These are phyloP conservation scores for Cladobotryum mycophilum DNA, from an alignment of 2,329 filamentous ascomycete genomes.

Conservation along the genomic window DNA sequence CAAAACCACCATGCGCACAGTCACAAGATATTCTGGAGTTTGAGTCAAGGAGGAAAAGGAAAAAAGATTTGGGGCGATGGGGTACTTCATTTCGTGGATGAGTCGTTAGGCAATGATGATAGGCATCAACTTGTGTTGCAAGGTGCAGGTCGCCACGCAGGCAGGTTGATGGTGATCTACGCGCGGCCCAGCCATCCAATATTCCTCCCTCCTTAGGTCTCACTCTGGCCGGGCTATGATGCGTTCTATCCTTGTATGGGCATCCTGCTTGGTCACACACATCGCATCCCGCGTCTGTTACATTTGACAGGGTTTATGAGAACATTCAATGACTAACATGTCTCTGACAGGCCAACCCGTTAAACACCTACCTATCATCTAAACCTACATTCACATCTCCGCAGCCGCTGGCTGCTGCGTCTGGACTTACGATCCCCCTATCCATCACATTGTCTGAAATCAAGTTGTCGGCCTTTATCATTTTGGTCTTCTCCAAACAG, in stretches of 20 bases:
- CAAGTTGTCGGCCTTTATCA: constrained; percentile 92
- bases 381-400: constrained; percentile 91
- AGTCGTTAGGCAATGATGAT: no score
- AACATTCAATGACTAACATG: constrained; percentile 4
- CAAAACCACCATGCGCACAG: constrained; percentile 5
- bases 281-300: neutral
- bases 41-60: no score
- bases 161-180: neutral
- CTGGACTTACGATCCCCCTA: constrained; percentile 91
- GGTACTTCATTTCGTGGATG: no score
- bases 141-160: no score
- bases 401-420: constrained; percentile 82
- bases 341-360: constrained; percentile 67
- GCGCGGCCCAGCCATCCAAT: neutral
- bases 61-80: no score
- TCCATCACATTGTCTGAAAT: constrained; percentile 96
- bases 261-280: neutral
- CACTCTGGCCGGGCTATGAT: neutral
- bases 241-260: constrained; percentile 4
- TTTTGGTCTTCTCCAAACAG: constrained; percentile 93
- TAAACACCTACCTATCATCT: constrained; percentile 91
- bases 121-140: no score
- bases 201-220: neutral
- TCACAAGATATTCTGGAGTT: neutral
- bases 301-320: neutral